Percentiles rank a stretch among this genome's conserved stretches.
These are phyloP conservation scores for Aspergillus niger DNA, from an alignment of 2,329 filamentous ascomycete species.

Conservation along the genomic window DNA sequence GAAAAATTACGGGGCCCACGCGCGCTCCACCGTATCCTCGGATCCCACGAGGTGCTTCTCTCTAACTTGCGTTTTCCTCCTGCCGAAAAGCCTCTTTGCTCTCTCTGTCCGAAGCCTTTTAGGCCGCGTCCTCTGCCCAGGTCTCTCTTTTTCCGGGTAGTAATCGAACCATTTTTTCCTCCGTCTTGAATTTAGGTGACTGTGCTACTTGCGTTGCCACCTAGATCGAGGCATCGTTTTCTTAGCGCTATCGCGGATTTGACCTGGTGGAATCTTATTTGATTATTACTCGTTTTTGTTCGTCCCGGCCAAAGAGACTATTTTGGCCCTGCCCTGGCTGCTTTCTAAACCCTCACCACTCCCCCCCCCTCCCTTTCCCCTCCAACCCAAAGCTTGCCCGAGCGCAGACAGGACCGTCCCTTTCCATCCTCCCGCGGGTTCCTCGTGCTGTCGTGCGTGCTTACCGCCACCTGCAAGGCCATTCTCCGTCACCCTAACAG, in stretches of 20 bases:
- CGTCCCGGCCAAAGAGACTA: conserved; percentile 13
- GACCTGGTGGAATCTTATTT: conserved; percentile 24
- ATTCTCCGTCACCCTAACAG: conserved; percentile 38
- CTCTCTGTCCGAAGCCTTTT: conserved; percentile 31
- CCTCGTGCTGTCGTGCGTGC: conserved; percentile 35
- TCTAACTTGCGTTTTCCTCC: conserved; percentile 27
- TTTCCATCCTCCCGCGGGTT: conserved; percentile 31
- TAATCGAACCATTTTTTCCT: conserved; percentile 28
- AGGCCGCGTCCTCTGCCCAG: conserved; percentile 33
- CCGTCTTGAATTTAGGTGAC: conserved; percentile 30
- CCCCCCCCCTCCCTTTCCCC: conserved; percentile 16
- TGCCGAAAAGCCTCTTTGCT: conserved; percentile 29
- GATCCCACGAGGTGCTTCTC: conserved; percentile 40
- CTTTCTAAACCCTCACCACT: conserved; percentile 25
- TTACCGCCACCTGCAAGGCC: conserved; percentile 42
- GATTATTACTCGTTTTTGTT: conserved; percentile 22
- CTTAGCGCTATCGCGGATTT: conserved; percentile 27
- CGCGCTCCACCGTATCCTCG: conserved; percentile 39
- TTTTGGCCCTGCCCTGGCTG: conserved; percentile 18
- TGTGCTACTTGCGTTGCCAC: conserved; percentile 28
- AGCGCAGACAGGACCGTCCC: conserved; percentile 26
- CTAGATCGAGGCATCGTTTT: conserved; percentile 27
- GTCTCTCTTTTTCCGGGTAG: conserved; percentile 28
- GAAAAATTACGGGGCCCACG: conserved; percentile 33
- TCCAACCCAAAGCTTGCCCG: conserved; percentile 20